Conservation (phyloP, 257 asterid species). For the Solanum chmielewskii region DNA sequence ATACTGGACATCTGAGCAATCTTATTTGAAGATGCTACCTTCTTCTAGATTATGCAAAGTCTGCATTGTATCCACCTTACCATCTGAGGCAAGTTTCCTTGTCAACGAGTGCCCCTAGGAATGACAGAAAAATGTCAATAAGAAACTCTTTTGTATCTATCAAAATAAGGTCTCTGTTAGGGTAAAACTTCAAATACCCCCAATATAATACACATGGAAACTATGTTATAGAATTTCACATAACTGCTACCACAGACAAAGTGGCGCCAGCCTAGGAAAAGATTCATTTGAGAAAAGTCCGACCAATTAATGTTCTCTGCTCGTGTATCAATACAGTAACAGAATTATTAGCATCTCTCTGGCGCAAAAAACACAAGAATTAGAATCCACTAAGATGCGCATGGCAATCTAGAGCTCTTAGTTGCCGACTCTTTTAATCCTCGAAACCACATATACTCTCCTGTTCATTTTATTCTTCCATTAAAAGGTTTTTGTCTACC, state of each 20-base stretch:
- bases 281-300: not conserved
- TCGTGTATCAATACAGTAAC: not conserved
- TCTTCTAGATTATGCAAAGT: conserved; percentile 65
- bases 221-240: not conserved
- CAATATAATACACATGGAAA: not conserved
- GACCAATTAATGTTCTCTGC: not conserved
- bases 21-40: conserved; percentile 32
- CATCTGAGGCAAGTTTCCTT: conserved; percentile 64
- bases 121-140: not conserved
- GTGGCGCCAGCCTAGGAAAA: not conserved
- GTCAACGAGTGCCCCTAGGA: conserved; percentile 65
- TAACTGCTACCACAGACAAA: not conserved
- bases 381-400: not conserved
- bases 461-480: not conserved
- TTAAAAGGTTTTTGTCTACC: not conserved
- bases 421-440: not conserved
- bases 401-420: not conserved
- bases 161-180: not conserved
- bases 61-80: conserved; percentile 61
- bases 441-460: not conserved
- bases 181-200: not conserved
- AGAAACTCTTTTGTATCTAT: not conserved
- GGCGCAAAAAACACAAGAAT: not conserved
- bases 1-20: not conserved
- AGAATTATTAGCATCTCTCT: not conserved